These are phyloP conservation scores for Sporobolomyces roseus DNA, from an alignment of 768 basidiomycete genomes.

Conservation along the genomic window DNA sequence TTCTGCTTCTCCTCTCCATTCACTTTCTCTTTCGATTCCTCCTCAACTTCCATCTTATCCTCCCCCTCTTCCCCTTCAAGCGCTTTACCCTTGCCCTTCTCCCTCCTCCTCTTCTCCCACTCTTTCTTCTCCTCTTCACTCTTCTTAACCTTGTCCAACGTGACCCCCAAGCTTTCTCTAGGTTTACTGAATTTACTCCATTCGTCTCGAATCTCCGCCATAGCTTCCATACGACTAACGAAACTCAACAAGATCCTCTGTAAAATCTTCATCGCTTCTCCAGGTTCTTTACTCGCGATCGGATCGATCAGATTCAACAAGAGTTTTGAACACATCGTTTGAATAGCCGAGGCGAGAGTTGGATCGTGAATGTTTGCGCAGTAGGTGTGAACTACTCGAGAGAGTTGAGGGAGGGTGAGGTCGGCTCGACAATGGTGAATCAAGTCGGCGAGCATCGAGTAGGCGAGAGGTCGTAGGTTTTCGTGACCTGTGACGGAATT, in stretches of 20 bases:
- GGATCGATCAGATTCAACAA: slow-evolving; percentile 83
- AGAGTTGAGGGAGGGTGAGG: slow-evolving; percentile 68
- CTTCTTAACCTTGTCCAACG: slow-evolving; percentile 19
- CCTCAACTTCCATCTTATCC: slow-evolving; percentile 17
- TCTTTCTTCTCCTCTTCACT: slow-evolving; percentile 41
- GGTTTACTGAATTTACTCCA: slow-evolving; percentile 43
- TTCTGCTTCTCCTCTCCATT: slow-evolving; percentile 3
- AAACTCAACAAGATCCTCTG: slow-evolving; percentile 73
- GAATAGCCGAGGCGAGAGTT: slow-evolving; percentile 70
- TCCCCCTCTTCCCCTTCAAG: slow-evolving; percentile 2
- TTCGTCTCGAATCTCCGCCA: slow-evolving; percentile 58
- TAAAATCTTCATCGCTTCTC: slow-evolving; percentile 67
- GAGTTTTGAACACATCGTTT: slow-evolving; percentile 87
- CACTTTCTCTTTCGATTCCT: slow-evolving; percentile 48
- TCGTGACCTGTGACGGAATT: slow-evolving; percentile 78
- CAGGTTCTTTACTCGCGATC: slow-evolving; percentile 63
- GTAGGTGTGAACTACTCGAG: slow-evolving; percentile 74
- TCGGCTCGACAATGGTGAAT: slow-evolving; percentile 86
- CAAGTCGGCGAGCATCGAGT: slow-evolving; percentile 84
- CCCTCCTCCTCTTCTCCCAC: slow-evolving; percentile 40
- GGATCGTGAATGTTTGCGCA: slow-evolving; percentile 86
- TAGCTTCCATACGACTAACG: slow-evolving; percentile 75
- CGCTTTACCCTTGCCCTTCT: slow-evolving; percentile 39
- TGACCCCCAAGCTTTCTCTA: slow-evolving; percentile 18
- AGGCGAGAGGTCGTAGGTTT: slow-evolving; percentile 72